Conservation (phyloP, 2,329 filamentous ascomycete species). For the Neospermospora avenae region DNA sequence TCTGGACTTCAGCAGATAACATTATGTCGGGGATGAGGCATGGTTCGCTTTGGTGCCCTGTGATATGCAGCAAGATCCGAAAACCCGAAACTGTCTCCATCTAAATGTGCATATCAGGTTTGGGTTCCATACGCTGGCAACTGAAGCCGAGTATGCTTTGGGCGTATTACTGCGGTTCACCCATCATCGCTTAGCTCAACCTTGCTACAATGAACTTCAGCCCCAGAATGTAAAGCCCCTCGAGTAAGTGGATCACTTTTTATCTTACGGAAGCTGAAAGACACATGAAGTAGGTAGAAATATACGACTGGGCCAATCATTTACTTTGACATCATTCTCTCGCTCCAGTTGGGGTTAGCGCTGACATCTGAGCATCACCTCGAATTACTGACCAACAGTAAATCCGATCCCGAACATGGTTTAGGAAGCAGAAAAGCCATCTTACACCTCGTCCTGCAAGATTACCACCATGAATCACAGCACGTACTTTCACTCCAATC, state of each 20-base stretch:
- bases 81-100: too few relatives aligned
- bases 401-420: conserved; percentile 5
- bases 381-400: neutral
- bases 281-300: too few relatives aligned
- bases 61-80: too few relatives aligned
- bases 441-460: neutral
- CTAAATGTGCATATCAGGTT: too few relatives aligned
- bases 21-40: too few relatives aligned
- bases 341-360: neutral
- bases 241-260: too few relatives aligned
- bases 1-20: too few relatives aligned
- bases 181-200: too few relatives aligned
- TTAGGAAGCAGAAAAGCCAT: neutral
- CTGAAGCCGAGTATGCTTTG: conserved; percentile 2
- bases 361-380: neutral
- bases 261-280: too few relatives aligned
- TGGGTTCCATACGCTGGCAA: neutral
- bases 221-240: too few relatives aligned
- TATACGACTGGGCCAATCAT: neutral
- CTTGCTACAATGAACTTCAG: too few relatives aligned
- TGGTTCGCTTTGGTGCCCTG: too few relatives aligned
- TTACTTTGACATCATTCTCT: neutral
- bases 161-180: neutral
- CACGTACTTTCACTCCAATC: conserved; percentile 15
- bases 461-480: neutral